Evolutionary conservation across 805 yeast species (phyloP).

Genomic region (Metschnikowia vanudenii): DNA sequence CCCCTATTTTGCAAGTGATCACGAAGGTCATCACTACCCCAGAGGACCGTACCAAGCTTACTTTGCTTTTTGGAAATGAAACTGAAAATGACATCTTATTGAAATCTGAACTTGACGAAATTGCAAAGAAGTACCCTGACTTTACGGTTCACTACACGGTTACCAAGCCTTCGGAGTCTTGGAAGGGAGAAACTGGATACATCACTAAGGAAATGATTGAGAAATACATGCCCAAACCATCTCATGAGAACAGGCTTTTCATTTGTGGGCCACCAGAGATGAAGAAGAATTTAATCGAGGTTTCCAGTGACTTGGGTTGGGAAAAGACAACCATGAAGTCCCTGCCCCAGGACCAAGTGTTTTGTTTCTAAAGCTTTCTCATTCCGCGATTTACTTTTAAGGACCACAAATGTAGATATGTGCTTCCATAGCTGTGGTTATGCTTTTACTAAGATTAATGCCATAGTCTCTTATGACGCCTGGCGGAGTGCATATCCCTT

Average conservation of each 20-base stretch:
- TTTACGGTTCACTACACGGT: slow-evolving; percentile 61
- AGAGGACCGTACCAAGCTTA: slow-evolving; percentile 59
- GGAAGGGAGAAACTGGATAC: slow-evolving; percentile 61
- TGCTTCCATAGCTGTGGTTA: neutral
- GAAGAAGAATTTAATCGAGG: slow-evolving; percentile 52
- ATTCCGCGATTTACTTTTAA: neutral
- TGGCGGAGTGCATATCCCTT: neutral
- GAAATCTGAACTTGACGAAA: slow-evolving; percentile 69
- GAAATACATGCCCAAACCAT: slow-evolving; percentile 51
- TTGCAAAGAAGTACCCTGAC: slow-evolving; percentile 59
- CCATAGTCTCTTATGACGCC: no score
- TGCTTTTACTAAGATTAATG: no score
- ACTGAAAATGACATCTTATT: slow-evolving; percentile 74
- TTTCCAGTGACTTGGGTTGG: slow-evolving; percentile 64
- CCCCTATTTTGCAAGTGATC: slow-evolving; percentile 83
- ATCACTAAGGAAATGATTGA: slow-evolving; percentile 58
- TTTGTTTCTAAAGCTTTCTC: slow-evolving; percentile 42
- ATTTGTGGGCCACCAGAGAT: slow-evolving; percentile 76
- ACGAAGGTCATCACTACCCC: slow-evolving; percentile 69
- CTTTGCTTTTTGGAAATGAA: slow-evolving; percentile 69
- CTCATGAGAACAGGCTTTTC: slow-evolving; percentile 52
- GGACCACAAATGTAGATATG: neutral
- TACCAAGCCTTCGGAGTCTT: slow-evolving; percentile 46
- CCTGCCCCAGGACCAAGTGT: slow-evolving; percentile 54
- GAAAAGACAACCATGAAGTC: slow-evolving; percentile 45